Evolutionary conservation across 805 yeast species (phyloP).

Genomic region (Candida ortonii): DNA sequence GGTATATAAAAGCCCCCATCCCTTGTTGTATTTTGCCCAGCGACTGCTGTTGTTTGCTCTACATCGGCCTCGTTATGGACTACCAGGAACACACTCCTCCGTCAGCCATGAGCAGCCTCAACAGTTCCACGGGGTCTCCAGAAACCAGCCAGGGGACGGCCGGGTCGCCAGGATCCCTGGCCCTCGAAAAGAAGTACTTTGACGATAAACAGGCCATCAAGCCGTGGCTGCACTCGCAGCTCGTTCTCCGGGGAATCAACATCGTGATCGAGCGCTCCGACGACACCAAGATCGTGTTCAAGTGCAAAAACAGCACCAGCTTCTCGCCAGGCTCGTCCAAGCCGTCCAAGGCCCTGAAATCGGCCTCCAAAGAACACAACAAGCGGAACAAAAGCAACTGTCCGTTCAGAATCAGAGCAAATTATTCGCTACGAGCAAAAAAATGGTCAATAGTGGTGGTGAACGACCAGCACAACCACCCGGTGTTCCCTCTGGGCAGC

Average conservation of each 20-base stretch:
- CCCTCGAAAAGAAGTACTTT: conserved; percentile 30
- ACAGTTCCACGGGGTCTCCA: conserved; percentile 3
- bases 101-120: conserved; percentile 7
- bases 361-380: conserved; percentile 11
- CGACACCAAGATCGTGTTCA: conserved; percentile 56
- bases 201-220: conserved; percentile 49
- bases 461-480: conserved; percentile 60
- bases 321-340: conserved; percentile 10
- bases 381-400: conserved; percentile 38
- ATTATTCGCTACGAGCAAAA: conserved; percentile 48
- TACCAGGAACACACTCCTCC: conserved; percentile 17
- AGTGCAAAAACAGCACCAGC: conserved; percentile 46
- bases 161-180: conserved; percentile 8
- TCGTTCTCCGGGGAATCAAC: conserved; percentile 47
- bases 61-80: conserved; percentile 9
- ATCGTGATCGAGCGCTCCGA: conserved; percentile 65
- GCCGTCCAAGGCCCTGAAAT: conserved; percentile 13
- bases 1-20: too few relatives aligned
- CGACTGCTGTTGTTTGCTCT: background rate
- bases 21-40: too few relatives aligned
- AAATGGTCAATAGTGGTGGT: conserved; percentile 62
- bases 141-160: background rate
- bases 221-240: conserved; percentile 57
- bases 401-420: conserved; percentile 66
- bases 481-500: conserved; percentile 27